Evolutionary conservation across 2,329 filamentous ascomycete species (phyloP).

Genomic region (Cladophialophora immunda): DNA sequence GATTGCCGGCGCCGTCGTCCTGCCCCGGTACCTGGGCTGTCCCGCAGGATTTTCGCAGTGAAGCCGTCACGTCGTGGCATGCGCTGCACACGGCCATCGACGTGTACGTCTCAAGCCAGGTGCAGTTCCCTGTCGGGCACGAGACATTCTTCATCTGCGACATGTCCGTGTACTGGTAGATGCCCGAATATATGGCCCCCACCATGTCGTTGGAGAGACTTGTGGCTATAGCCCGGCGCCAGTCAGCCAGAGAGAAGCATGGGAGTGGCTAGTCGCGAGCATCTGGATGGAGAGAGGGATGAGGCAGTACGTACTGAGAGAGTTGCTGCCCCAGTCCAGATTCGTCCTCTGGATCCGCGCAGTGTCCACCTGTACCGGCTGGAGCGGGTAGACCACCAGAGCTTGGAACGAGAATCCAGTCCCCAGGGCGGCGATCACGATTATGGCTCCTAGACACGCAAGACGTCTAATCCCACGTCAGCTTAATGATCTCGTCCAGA

Average conservation of each 20-base stretch:
- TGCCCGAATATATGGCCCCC: slow-evolving; percentile 17
- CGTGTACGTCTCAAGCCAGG: slow-evolving; percentile 22
- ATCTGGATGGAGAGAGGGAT: no score
- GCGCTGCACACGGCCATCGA: slow-evolving; percentile 18
- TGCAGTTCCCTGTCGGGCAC: slow-evolving; percentile 28
- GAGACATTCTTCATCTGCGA: slow-evolving; percentile 14
- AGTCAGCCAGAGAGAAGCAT: no score
- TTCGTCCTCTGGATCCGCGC: slow-evolving; percentile 9
- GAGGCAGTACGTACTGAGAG: slow-evolving; percentile 4
- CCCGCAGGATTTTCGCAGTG: slow-evolving; percentile 9
- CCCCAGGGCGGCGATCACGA: slow-evolving; percentile 23
- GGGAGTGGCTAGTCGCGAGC: no score
- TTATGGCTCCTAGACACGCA: slow-evolving; percentile 22
- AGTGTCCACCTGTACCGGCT: slow-evolving; percentile 3
- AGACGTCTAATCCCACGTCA: slow-evolving; percentile 17
- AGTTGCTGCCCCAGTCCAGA: neutral
- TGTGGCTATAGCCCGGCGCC: neutral
- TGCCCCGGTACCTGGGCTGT: neutral
- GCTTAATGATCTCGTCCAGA: neutral
- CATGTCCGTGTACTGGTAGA: slow-evolving; percentile 15
- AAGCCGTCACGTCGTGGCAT: slow-evolving; percentile 19
- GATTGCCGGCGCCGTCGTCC: neutral
- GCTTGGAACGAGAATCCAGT: slow-evolving; percentile 23
- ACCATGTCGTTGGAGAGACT: slow-evolving; percentile 2
- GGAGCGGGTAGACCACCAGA: slow-evolving; percentile 18